Evolutionary conservation across 2,329 filamentous ascomycete species (phyloP).

Genomic region (Byssothecium circinans): DNA sequence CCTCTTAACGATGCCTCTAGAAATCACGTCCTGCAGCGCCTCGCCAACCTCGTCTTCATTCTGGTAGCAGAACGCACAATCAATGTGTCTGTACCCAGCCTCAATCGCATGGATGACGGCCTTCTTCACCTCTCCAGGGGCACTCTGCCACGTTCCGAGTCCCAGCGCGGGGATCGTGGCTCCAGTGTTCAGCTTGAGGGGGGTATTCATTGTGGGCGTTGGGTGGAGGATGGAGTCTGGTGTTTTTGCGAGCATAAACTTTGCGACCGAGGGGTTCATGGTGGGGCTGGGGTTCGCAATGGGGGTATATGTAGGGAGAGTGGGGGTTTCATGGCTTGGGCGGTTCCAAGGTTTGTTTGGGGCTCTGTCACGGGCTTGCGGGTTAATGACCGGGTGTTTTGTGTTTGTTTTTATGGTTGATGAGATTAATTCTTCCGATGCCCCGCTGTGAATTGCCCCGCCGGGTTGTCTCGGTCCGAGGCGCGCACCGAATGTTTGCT

Average conservation of each 20-base stretch:
- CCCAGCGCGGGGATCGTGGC: slow-evolving; percentile 44
- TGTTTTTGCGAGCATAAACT: slow-evolving; percentile 44
- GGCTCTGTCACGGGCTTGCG: not conserved
- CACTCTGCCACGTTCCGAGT: slow-evolving; percentile 45
- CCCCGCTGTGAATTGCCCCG: slow-evolving; percentile 29
- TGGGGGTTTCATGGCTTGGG: too few relatives aligned
- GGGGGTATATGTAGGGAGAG: slow-evolving; percentile 36
- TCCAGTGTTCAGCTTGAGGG: slow-evolving; percentile 45
- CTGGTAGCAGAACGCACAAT: slow-evolving; percentile 75
- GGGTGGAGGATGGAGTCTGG: slow-evolving; percentile 41
- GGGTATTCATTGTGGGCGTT: slow-evolving; percentile 44
- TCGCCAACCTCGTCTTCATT: slow-evolving; percentile 83
- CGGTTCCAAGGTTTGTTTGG: not conserved
- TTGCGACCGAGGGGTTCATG: slow-evolving; percentile 46
- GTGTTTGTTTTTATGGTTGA: slow-evolving; percentile 25
- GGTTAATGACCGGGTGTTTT: not conserved
- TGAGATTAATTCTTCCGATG: slow-evolving; percentile 38
- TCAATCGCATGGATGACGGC: slow-evolving; percentile 53
- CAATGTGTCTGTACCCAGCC: slow-evolving; percentile 59
- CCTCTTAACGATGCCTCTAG: slow-evolving; percentile 68
- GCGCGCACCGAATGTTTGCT: not conserved
- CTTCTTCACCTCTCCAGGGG: slow-evolving; percentile 50
- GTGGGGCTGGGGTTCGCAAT: slow-evolving; percentile 6
- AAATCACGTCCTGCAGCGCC: slow-evolving; percentile 73
- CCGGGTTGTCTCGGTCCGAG: slow-evolving; percentile 27